phyloP scores from a whole-genome alignment of 805 yeast species.

The Dipodascopsis tothii region DNA sequence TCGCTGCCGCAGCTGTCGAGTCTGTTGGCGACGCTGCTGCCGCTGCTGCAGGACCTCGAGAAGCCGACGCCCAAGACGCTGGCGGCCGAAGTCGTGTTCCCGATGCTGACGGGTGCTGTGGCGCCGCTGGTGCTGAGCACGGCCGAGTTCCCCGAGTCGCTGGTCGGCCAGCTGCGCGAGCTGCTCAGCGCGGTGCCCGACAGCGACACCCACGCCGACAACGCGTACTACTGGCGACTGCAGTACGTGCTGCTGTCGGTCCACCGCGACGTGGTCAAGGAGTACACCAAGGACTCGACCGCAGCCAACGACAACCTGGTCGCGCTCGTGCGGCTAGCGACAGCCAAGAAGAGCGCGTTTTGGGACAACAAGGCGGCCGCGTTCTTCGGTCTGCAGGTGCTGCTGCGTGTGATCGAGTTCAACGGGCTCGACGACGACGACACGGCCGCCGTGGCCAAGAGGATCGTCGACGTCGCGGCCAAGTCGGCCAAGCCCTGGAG shows the following conservation, averaged over 20 bases:
- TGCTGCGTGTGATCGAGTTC: conserved; percentile 11
- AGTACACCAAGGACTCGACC: background rate
- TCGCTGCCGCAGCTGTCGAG: background rate
- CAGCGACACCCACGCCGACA: background rate
- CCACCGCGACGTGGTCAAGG: conserved; percentile 1
- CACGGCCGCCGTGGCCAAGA: no score
- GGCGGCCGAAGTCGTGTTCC: no score
- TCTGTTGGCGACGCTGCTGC: background rate
- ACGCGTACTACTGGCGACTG: conserved; percentile 6
- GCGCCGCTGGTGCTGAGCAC: background rate
- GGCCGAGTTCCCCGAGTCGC: background rate
- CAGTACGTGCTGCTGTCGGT: conserved; percentile 9
- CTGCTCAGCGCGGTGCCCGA: background rate
- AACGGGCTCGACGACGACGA: background rate
- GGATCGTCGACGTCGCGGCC: no score
- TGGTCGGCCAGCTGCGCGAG: background rate
- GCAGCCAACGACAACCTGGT: background rate
- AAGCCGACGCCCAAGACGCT: no score
- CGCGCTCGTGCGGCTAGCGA: conserved; percentile 1
- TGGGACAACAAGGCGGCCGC: no score
- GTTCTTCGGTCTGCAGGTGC: conserved; percentile 4
- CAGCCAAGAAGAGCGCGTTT: no score
- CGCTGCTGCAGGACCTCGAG: background rate
- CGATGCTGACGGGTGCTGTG: no score
- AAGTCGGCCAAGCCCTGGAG: no score